phyloP scores from a whole-genome alignment of 164 flowering plant genomes.

The Liquidambar formosana region DNA sequence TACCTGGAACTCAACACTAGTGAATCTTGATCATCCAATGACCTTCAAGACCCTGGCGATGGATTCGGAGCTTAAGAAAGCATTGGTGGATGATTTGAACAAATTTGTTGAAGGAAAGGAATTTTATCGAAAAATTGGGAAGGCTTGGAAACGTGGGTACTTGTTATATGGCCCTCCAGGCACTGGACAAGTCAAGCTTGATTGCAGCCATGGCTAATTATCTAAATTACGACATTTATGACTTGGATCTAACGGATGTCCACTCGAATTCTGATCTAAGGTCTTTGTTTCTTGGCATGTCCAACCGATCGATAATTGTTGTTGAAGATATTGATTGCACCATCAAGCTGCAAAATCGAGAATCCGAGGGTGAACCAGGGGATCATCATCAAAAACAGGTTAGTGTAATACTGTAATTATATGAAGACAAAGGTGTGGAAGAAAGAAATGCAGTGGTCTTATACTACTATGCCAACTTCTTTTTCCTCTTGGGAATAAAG shows the following conservation, averaged over 20 bases:
- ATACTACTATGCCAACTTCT: too few species aligned
- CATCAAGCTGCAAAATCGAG: conserved; percentile 23
- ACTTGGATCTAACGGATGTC: conserved; percentile 32
- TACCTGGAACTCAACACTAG: neutral
- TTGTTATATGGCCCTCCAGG: conserved; percentile 47
- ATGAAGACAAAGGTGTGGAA: too few species aligned
- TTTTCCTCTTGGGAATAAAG: too few species aligned
- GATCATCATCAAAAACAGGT: neutral
- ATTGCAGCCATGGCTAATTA: conserved; percentile 46
- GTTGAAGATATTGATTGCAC: conserved; percentile 45
- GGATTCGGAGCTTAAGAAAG: conserved; percentile 30
- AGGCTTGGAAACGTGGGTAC: conserved; percentile 50
- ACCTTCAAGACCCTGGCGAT: conserved; percentile 36
- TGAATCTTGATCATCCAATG: conserved; percentile 30
- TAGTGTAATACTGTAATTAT: neutral
- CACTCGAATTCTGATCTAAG: conserved; percentile 18
- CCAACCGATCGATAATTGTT: conserved; percentile 31
- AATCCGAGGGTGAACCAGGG: neutral
- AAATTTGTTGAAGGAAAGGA: conserved; percentile 31
- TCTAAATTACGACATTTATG: conserved; percentile 40
- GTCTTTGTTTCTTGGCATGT: conserved; percentile 23
- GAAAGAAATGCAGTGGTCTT: too few species aligned
- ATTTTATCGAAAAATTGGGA: conserved; percentile 31
- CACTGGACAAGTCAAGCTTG: conserved; percentile 46
- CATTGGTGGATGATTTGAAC: conserved; percentile 29